phyloP scores from a whole-genome alignment of 345 rosid genomes.

The Dipteronia dyeriana region DNA sequence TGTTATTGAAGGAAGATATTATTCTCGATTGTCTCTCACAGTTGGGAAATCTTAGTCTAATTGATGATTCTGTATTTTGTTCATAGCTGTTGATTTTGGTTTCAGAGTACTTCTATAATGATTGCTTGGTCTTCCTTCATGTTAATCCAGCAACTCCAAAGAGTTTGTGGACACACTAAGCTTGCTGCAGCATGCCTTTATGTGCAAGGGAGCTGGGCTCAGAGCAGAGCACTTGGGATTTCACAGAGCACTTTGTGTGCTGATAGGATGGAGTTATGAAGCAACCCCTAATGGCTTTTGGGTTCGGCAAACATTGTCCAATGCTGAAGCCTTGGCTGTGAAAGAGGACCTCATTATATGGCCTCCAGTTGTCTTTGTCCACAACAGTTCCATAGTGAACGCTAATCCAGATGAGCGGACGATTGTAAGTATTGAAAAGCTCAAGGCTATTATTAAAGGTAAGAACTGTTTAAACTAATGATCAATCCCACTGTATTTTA shows the following conservation, averaged over 20 bases:
- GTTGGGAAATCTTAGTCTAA: not conserved
- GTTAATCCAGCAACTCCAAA: slow-evolving; percentile 37
- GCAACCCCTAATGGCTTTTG: slow-evolving; percentile 29
- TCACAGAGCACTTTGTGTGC: slow-evolving; percentile 51
- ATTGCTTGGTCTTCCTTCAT: slow-evolving; percentile 10
- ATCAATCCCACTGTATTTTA: not conserved
- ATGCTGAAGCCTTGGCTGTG: slow-evolving; percentile 39
- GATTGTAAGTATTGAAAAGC: slow-evolving; percentile 34
- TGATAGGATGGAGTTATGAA: slow-evolving; percentile 50
- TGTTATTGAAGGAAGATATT: not conserved
- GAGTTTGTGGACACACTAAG: slow-evolving; percentile 35
- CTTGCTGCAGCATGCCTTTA: slow-evolving; percentile 48
- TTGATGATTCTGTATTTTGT: not conserved
- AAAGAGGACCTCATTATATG: slow-evolving; percentile 58
- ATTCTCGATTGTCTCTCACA: not conserved
- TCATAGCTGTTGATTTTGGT: not conserved
- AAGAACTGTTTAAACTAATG: slow-evolving; percentile 4
- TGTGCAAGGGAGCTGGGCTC: slow-evolving; percentile 26
- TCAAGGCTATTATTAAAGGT: slow-evolving; percentile 44
- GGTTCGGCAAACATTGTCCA: slow-evolving; percentile 28
- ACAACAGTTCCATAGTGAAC: slow-evolving; percentile 43
- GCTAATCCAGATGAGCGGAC: slow-evolving; percentile 30
- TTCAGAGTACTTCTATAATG: not conserved
- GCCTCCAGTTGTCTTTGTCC: slow-evolving; percentile 53
- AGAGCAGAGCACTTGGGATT: slow-evolving; percentile 58